A percentile compares a stretch with the other conserved stretches of the same genome.
Conservation (phyloP, 73 alveolate species). For the Blepharisma stoltei region DNA sequence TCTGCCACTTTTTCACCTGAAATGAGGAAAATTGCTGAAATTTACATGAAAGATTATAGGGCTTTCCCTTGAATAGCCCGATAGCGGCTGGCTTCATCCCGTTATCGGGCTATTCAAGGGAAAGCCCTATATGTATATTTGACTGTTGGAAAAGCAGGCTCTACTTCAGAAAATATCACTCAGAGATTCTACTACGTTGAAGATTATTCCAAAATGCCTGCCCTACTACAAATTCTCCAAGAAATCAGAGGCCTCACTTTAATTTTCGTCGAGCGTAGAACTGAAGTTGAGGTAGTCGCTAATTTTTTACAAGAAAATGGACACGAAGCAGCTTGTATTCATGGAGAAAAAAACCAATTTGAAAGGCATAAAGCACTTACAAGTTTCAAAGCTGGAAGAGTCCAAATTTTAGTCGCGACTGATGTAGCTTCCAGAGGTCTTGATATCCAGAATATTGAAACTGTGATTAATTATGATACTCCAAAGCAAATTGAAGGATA, state of each 20-base stretch:
- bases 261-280: conserved; percentile 70
- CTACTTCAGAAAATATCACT: conserved; percentile 53
- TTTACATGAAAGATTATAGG: conserved; percentile 62
- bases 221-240: background rate
- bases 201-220: conserved; percentile 30
- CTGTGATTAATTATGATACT: conserved; percentile 95
- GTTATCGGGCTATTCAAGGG: no score
- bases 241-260: conserved; percentile 16
- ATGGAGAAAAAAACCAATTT: conserved; percentile 77
- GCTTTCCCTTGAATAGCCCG: no score
- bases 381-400: conserved; percentile 90
- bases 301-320: conserved; percentile 47
- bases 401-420: conserved; percentile 94
- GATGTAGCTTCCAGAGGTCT: conserved; percentile 99
- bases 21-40: no score
- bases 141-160: conserved; percentile 61
- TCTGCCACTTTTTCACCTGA: conserved; percentile 22
- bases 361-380: conserved; percentile 62
- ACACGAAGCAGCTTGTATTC: conserved; percentile 55
- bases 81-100: no score
- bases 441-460: conserved; percentile 95
- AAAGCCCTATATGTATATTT: no score
- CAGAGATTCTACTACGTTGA: conserved; percentile 35
- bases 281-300: conserved; percentile 68
- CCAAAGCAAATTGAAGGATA: conserved; percentile 96